A percentile compares a stretch with the other conserved stretches of the same genome.
Conservation (phyloP, 2,329 filamentous ascomycete genomes). For the Diaporthe humulicola region DNA sequence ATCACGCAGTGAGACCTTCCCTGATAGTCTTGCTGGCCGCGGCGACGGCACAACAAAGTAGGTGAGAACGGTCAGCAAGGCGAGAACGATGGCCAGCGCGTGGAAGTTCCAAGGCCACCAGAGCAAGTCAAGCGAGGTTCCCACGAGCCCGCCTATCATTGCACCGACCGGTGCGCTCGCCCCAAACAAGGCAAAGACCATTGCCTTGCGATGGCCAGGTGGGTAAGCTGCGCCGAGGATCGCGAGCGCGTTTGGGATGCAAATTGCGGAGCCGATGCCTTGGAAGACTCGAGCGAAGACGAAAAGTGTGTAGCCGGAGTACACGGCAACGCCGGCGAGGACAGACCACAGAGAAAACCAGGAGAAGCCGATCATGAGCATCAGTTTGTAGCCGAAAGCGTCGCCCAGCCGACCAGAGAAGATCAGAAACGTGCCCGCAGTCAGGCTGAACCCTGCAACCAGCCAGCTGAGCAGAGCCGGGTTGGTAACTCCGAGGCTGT, state of each 20-base stretch:
- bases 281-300: conserved; percentile 63
- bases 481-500: conserved; percentile 54
- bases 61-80: conserved; percentile 43
- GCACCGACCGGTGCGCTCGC: conserved; percentile 47
- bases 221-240: conserved; percentile 66
- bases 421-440: conserved; percentile 61
- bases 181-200: conserved; percentile 53
- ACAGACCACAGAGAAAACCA: conserved; percentile 59
- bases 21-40: conserved; percentile 8
- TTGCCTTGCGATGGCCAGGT: conserved; percentile 50
- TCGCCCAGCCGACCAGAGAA: conserved; percentile 61
- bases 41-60: conserved; percentile 42
- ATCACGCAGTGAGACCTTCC: conserved; percentile 20
- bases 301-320: conserved; percentile 52
- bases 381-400: conserved; percentile 59
- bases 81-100: conserved; percentile 44
- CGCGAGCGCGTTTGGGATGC: conserved; percentile 69
- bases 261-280: conserved; percentile 67
- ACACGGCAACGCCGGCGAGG: conserved; percentile 52
- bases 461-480: conserved; percentile 57
- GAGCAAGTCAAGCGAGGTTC: conserved; percentile 45
- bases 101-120: conserved; percentile 52
- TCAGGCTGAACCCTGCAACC: conserved; percentile 60
- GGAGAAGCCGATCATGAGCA: conserved; percentile 56
- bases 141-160: conserved; percentile 48